Base-by-base conservation (phyloP, 257 asterid genomes). In the Rubia yunnanensis region DNA sequence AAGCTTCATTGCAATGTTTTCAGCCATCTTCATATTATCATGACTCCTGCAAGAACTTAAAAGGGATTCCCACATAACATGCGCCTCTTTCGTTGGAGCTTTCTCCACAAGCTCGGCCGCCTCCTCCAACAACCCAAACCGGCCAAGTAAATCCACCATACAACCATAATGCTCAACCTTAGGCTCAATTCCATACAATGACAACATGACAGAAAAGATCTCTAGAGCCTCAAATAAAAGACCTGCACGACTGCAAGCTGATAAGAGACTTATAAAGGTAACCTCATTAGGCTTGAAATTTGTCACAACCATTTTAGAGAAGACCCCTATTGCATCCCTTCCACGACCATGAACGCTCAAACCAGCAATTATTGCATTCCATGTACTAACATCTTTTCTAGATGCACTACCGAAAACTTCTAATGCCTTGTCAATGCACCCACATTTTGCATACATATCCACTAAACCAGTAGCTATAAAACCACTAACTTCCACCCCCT, bases 391-490 rank as follows among this genome's bases (percentile, higher is more conserved):
- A 60, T 76, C 77, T 65, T 73, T 80, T 65, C 35, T 41, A 53
- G 59, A 53, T 28, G 79, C 50, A 55, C 58, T 14, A n/a, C 60
- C 58, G 64, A 76, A 73, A 60, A 76, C 77, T 59, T 70, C 77
- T 10, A 53, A 7, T 7, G 75, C 71, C 72, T 80, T 71, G 66
- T 76, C 79, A 58, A 80, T 73, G 52, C 53, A 68, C 67, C 81
- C 84, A 71, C 84, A 76, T 73, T 76, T 79, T 2, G 77, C 65
- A 61, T 79, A 79, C 84, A 79, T 80, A 63, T 80, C 77, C 56
- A 76, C 79, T 60, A 80, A 79, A 64, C 78, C 79, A 14, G 77
- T 80, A 26, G 81, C 79, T 35, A 80, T 60, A 69, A 73, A 73
- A 67, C 78, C 75, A 24, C 68, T 48, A 18, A 70, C 60, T 61